phyloP scores from a whole-genome alignment of 2,329 filamentous ascomycete genomes.

The Nannizzia gypsea region DNA sequence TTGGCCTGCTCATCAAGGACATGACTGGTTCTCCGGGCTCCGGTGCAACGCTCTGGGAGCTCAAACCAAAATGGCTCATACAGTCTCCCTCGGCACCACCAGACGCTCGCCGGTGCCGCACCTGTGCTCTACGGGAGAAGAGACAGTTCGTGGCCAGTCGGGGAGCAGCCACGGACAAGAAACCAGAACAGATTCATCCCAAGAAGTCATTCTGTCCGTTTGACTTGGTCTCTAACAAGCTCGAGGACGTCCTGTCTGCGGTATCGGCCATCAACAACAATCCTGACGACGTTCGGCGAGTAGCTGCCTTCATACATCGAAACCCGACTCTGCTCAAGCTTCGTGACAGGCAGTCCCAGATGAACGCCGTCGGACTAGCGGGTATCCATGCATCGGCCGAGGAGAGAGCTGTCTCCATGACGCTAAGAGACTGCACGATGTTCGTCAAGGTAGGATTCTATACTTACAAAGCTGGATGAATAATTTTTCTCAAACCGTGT shows the following conservation, averaged over 20 bases:
- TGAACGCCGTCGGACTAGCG: constrained; percentile 26
- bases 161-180: constrained; percentile 19
- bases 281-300: constrained; percentile 25
- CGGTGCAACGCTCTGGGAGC: constrained; percentile 46
- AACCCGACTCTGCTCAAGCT: constrained; percentile 27
- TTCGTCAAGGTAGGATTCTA: constrained; percentile 48
- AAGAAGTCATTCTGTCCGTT: constrained; percentile 49
- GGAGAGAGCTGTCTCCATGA: constrained; percentile 61
- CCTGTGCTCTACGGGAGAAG: constrained; percentile 52
- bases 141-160: constrained; percentile 31
- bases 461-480: not conserved
- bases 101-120: constrained; percentile 55
- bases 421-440: constrained; percentile 65
- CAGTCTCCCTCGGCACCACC: constrained; percentile 62
- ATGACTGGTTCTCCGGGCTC: constrained; percentile 45
- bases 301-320: constrained; percentile 25
- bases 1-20: constrained; percentile 61
- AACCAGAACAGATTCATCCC: not conserved
- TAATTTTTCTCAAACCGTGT: not conserved
- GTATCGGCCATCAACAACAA: constrained; percentile 28
- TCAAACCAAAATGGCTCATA: constrained; percentile 75
- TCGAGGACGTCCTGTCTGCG: constrained; percentile 35
- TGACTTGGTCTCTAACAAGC: constrained; percentile 44
- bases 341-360: constrained; percentile 23
- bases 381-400: constrained; percentile 27